Evolutionary conservation across 2,329 filamentous ascomycete species (phyloP), one percentile per base, ranked within the genome.

Genomic region (Aspergillus fischeri): DNA sequence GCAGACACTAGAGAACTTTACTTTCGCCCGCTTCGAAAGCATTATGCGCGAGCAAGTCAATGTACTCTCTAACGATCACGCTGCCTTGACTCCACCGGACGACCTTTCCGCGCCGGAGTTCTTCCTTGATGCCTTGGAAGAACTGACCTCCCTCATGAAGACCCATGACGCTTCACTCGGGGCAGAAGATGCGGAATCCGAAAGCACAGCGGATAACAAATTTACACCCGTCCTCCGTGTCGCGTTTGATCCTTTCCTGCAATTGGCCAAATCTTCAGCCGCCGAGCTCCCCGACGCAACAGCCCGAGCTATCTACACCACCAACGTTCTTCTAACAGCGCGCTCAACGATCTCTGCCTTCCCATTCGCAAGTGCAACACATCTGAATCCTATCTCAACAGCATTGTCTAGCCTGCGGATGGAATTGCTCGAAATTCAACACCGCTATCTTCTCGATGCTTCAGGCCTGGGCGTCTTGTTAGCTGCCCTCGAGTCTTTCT

Each of bases 181-280:
- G 27, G 67, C 69, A 20, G 72, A 71, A 3, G 65, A 69, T 8
- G 41, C 60, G 28, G 58, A 87, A 1, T 76, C 83, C 2, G 75
- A 79, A 1, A 75, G 81, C 8, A 80, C 85, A 58, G 80, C 83
- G 52, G 86, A 88, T 60, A 81, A 83, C 42, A 86, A 86, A 41
- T 96, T 97, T 66, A 83, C 89, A 49, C 82, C 86, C 5, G 86
- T 96, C 21, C 78, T 97, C 20, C 80, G 81, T 44, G 90, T 93
- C 66, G 87, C 91, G 0, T 85, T 97, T 38, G 90, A 96, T 64
- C 93, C 94, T 0, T 97, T 94, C 74, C 77, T 97, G 48, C 80
- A 83, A 14, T 78, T 94, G 48, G 74, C 80, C 3, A 70, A 81
- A 1, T 87, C 87, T 0, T 80, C 82, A 8, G 81, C 73, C 0